Conservation (phyloP, 2,329 filamentous ascomycete genomes). For the Microcyclosporella mali region DNA sequence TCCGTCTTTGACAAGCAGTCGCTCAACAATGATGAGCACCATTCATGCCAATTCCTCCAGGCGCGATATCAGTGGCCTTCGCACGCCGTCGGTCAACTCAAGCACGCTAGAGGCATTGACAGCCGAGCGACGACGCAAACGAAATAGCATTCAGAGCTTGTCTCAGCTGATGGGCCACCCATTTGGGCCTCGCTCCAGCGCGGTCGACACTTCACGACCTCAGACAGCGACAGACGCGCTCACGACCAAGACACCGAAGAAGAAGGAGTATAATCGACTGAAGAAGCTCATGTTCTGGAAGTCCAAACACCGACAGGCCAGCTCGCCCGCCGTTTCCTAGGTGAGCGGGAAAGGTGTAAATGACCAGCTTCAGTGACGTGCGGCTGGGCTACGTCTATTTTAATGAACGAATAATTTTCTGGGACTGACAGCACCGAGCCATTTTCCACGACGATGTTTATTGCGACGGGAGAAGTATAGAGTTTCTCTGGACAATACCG, state of each 20-base stretch:
- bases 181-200: constrained; percentile 44
- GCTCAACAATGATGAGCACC: constrained; percentile 66
- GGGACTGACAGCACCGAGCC: neutral
- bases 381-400: neutral
- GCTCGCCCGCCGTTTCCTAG: constrained; percentile 17
- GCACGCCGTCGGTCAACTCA: constrained; percentile 38
- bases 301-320: constrained; percentile 37
- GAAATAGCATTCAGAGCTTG: constrained; percentile 69
- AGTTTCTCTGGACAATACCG: too few species aligned
- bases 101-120: constrained; percentile 30
- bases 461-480: too few species aligned
- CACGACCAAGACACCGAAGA: constrained; percentile 49
- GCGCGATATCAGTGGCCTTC: constrained; percentile 32
- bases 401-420: constrained; percentile 2
- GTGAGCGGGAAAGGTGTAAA: neutral
- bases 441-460: too few species aligned
- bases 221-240: constrained; percentile 47
- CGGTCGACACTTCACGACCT: constrained; percentile 28
- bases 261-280: constrained; percentile 63
- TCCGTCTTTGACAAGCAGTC: constrained; percentile 68
- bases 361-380: too few species aligned
- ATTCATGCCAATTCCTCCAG: constrained; percentile 47
- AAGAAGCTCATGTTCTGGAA: constrained; percentile 79
- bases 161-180: constrained; percentile 70
- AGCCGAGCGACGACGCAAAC: constrained; percentile 57